phyloP scores from a whole-genome alignment of 75 land plant genomes.

The Cryptomeria japonica region DNA sequence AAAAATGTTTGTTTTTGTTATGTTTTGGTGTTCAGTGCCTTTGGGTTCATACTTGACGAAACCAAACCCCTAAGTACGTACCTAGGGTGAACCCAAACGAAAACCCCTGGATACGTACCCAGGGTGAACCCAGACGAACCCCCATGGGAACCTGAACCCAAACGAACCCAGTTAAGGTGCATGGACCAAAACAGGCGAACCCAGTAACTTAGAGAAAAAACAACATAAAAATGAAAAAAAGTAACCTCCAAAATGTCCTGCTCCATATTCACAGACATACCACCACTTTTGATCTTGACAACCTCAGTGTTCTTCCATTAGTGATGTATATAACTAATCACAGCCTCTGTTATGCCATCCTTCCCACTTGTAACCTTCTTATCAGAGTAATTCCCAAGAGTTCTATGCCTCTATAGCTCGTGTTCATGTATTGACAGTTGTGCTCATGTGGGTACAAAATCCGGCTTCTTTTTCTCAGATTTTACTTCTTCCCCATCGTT shows the following conservation, averaged over 20 bases:
- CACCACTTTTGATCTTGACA: conserved; percentile 67
- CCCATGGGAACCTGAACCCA: no score
- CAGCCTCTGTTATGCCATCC: conserved; percentile 66
- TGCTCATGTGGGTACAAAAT: conserved; percentile 41
- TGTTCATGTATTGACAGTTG: conserved; percentile 42
- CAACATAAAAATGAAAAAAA: not conserved
- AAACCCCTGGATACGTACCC: no score
- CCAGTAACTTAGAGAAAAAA: no score
- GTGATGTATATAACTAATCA: conserved; percentile 73
- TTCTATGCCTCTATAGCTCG: conserved; percentile 57
- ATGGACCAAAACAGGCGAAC: no score
- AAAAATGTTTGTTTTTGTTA: no score
- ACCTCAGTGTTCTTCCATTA: conserved; percentile 69
- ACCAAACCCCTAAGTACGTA: no score
- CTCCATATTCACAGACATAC: conserved; percentile 64
- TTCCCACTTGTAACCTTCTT: conserved; percentile 64
- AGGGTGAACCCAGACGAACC: no score
- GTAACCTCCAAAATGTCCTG: conserved; percentile 71
- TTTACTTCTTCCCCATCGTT: conserved; percentile 12
- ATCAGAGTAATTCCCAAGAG: conserved; percentile 26
- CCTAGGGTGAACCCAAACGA: no score
- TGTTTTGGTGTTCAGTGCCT: no score
- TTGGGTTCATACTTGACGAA: no score
- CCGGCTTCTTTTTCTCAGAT: conserved; percentile 14
- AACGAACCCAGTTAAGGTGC: no score